Base-by-base conservation (phyloP, 495 filamentous ascomycete genomes). In the Penicillium waksmanii region DNA sequence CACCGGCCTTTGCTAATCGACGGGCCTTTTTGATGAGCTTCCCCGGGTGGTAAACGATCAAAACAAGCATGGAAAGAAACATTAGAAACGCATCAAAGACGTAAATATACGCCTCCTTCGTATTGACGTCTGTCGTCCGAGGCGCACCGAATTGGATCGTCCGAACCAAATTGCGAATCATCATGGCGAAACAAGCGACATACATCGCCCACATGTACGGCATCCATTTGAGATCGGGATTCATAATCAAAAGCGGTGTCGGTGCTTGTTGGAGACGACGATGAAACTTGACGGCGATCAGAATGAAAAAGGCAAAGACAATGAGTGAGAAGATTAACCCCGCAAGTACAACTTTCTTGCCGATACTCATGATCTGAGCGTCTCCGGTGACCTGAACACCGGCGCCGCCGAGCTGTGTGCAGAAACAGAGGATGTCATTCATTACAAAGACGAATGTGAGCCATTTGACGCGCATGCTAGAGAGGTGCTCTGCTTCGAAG, bases 311-410 rank as follows among this genome's bases (percentile, higher is more conserved):
- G 8, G 47, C 54, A 35, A 76, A 74, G 3, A 74, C 69, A 15
- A 73, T 36, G 35, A 77, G 56, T 11, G 66, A 65, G 40, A 77
- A 70, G 13, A 73, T 65, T 55, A 77, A 52, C 3, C 75, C 73
- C 0, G 56, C 69, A 2, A 77, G 38, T 0, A 75, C 73, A 1
- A 68, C 69, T 46, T 75, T 73, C 44, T 63, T 60, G 27, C 72
- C 75, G 15, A 76, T 73, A 10, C 57, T 40, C 67, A 76, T 73
- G 13, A 73, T 42, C 0, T 66, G 23, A 12, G 55, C 13, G 9
- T 75, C 71, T 0, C 74, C 72, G 3, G 73, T 73, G 13, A 76
- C 60, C 43, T 83, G 81, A 4, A 82, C 73, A 57, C 78, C 74
- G 1, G 72, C 74, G 11, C 76, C 76, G 2, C 61, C 70, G 2